Conservation (phyloP, 768 basidiomycete genomes). For the Exidia glandulosa region DNA sequence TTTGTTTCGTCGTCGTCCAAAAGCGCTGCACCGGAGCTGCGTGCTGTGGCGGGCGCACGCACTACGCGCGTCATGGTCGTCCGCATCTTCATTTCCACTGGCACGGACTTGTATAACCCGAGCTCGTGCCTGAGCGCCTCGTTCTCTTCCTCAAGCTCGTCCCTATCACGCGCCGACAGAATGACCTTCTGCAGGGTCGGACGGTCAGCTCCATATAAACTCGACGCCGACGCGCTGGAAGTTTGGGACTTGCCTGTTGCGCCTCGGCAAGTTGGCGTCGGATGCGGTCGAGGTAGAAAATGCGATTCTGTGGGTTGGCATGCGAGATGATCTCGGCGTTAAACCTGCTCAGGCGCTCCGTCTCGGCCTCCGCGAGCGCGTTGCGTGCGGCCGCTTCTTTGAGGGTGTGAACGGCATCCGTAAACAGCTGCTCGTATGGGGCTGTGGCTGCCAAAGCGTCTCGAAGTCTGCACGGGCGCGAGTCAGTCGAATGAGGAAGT, state of each 20-base stretch:
- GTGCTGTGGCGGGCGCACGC: conserved; percentile 12
- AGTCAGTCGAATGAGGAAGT: neutral
- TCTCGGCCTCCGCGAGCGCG: conserved; percentile 71
- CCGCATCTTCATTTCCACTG: conserved; percentile 38
- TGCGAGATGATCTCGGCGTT: conserved; percentile 83
- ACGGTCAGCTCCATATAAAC: neutral
- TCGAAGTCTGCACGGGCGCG: conserved; percentile 22
- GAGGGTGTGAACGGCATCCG: conserved; percentile 50
- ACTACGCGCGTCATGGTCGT: conserved; percentile 37
- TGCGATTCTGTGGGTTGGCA: conserved; percentile 73
- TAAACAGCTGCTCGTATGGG: conserved; percentile 63
- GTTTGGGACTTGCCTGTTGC: conserved; percentile 51
- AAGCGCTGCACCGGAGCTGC: neutral
- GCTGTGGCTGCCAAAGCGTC: conserved; percentile 49
- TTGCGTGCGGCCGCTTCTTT: conserved; percentile 56
- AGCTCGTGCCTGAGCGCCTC: conserved; percentile 42
- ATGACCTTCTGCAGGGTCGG: conserved; percentile 33
- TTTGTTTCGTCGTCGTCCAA: conserved; percentile 39
- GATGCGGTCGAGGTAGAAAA: conserved; percentile 78
- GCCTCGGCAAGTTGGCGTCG: conserved; percentile 67
- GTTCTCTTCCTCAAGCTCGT: conserved; percentile 31
- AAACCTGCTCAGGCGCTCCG: conserved; percentile 59
- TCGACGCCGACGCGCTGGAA: neutral
- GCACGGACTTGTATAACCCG: conserved; percentile 50
- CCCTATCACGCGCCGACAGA: conserved; percentile 35